Evolutionary conservation across 2,329 filamentous ascomycete genomes (phyloP).

Genomic region (Pseudogymnoascus sp.): DNA sequence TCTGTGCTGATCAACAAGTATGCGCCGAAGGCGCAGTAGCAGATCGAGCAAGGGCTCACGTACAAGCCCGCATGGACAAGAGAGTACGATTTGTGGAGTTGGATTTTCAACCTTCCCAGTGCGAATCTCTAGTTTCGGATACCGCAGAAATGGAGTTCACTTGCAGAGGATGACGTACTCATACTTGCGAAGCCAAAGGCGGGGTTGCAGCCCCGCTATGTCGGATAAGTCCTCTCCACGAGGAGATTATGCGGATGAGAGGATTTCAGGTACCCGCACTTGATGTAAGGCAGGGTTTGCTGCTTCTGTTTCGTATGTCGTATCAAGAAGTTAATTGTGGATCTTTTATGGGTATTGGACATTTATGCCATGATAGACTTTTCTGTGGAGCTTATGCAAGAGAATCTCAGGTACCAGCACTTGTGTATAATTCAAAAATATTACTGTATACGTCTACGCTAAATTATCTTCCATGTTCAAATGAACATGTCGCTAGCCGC

Average conservation of each 20-base stretch:
- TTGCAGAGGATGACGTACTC: neutral
- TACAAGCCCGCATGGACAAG: conserved; percentile 11
- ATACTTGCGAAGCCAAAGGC: too few relatives aligned
- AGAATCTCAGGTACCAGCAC: neutral
- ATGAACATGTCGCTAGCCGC: conserved; percentile 9
- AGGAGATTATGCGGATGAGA: neutral
- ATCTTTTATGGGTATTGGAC: neutral
- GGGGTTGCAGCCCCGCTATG: neutral
- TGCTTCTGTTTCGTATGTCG: neutral
- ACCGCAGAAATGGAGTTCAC: neutral
- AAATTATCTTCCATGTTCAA: neutral
- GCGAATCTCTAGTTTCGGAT: neutral
- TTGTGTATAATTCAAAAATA: neutral
- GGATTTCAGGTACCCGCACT: neutral
- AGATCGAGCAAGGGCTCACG: conserved; percentile 7
- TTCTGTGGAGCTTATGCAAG: neutral
- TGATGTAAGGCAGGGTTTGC: neutral
- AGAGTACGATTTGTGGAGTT: conserved; percentile 15
- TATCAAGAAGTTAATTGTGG: neutral
- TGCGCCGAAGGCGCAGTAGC: conserved; percentile 10
- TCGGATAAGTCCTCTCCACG: neutral
- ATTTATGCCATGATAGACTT: neutral
- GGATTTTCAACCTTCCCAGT: conserved; percentile 14
- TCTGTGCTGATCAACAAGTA: conserved; percentile 3
- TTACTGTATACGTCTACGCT: neutral